These are phyloP conservation scores for Xylaria sp. DNA, from an alignment of 2,329 filamentous ascomycete genomes.

Conservation along the genomic window DNA sequence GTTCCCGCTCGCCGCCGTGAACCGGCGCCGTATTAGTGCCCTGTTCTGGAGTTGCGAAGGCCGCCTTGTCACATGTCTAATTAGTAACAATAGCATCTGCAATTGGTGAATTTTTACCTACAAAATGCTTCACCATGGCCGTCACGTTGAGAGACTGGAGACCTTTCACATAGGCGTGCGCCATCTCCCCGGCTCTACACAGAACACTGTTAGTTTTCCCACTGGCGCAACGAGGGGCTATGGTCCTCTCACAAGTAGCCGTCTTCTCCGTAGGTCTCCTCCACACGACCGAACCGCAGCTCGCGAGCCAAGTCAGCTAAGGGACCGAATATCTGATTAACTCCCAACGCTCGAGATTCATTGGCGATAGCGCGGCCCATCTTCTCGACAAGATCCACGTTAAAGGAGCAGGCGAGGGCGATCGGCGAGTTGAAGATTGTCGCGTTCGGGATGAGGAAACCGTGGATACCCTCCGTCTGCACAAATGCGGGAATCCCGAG, in stretches of 20 bases:
- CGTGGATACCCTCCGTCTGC: constrained; percentile 80
- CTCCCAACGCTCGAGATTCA: constrained; percentile 73
- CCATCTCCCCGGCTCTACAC: constrained; percentile 68
- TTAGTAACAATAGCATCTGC: constrained; percentile 22
- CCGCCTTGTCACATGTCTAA: constrained; percentile 55
- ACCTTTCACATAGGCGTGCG: constrained; percentile 66
- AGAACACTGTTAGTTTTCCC: constrained; percentile 26
- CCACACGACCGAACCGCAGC: constrained; percentile 76
- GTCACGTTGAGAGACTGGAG: constrained; percentile 74
- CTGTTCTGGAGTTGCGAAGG: constrained; percentile 75
- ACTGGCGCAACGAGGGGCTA: neutral
- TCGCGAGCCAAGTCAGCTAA: constrained; percentile 77
- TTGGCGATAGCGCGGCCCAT: constrained; percentile 74
- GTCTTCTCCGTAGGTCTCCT: constrained; percentile 79
- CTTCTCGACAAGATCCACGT: constrained; percentile 70
- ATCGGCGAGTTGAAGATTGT: constrained; percentile 85
- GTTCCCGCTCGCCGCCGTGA: constrained; percentile 64
- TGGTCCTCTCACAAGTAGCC: constrained; percentile 62
- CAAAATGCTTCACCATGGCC: constrained; percentile 81
- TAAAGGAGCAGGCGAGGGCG: constrained; percentile 76
- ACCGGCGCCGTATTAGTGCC: constrained; percentile 74
- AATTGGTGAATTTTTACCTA: constrained; percentile 43
- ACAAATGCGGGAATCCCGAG: constrained; percentile 78
- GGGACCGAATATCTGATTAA: constrained; percentile 79
- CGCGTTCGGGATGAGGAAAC: constrained; percentile 76